phyloP scores from a whole-genome alignment of 1,284 basidiomycete genomes.

The Sanghuangporus weigelae region DNA sequence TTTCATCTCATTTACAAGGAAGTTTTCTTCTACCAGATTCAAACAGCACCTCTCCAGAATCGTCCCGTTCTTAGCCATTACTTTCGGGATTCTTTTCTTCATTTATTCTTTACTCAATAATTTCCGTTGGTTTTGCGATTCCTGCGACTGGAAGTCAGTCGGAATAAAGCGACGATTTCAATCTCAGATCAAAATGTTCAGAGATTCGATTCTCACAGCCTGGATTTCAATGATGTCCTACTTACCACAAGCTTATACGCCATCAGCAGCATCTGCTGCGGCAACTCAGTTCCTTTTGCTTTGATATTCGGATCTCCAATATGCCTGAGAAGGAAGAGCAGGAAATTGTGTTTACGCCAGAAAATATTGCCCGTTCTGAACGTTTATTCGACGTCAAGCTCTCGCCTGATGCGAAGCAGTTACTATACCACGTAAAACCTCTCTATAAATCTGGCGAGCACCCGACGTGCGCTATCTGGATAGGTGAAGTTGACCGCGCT shows the following conservation, averaged over 20 bases:
- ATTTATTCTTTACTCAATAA: no score
- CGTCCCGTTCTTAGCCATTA: neutral
- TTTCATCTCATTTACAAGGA: neutral
- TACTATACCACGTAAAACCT: conserved; percentile 16
- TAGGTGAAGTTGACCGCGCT: conserved; percentile 12
- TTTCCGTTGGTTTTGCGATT: no score
- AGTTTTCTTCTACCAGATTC: no score
- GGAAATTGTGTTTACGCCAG: neutral
- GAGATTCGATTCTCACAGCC: neutral
- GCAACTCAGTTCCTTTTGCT: neutral
- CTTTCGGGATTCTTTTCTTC: no score
- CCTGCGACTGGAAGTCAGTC: no score
- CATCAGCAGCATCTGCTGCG: neutral
- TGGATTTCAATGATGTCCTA: neutral
- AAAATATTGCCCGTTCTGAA: conserved; percentile 11
- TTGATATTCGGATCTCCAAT: neutral
- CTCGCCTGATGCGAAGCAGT: conserved; percentile 18
- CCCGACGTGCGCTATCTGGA: conserved; percentile 17
- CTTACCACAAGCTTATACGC: neutral
- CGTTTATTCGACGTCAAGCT: conserved; percentile 8
- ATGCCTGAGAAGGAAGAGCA: neutral
- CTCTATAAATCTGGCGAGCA: conserved; percentile 17
- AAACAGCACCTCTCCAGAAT: neutral
- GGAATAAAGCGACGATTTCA: no score
- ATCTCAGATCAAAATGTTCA: no score